A percentile compares a stretch with the other conserved stretches of the same genome.
phyloP scores from a whole-genome alignment of 148 eudicot species.

The Limonium bicolor region DNA sequence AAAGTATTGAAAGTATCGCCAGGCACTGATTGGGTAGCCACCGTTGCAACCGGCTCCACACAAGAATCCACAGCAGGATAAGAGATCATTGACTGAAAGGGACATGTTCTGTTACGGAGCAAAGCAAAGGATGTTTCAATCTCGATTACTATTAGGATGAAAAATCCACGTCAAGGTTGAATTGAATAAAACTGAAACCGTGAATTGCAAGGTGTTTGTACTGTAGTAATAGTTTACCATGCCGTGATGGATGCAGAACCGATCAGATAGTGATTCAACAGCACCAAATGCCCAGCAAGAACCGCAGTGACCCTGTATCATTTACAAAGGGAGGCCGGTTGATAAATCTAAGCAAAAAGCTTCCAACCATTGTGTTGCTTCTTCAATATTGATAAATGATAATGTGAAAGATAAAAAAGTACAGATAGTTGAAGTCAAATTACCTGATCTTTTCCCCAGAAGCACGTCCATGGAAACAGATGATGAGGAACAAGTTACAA shows the following conservation, averaged over 20 bases:
- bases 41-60: constrained; percentile 91
- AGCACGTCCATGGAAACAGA: constrained; percentile 7
- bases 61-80: constrained; percentile 90
- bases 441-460: constrained; percentile 42
- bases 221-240: constrained; percentile 24
- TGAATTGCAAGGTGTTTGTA: no score
- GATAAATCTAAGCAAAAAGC: no score
- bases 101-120: constrained; percentile 48
- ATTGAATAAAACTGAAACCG: no score
- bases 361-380: no score
- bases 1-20: constrained; percentile 59
- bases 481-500: neutral
- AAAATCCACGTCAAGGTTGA: neutral
- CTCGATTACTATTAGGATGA: neutral
- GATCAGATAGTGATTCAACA: constrained; percentile 79
- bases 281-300: constrained; percentile 99
- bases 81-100: constrained; percentile 80
- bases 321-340: neutral
- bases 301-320: constrained; percentile 87
- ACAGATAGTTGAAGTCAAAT: constrained; percentile 1
- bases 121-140: no score
- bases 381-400: no score
- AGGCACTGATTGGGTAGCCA: constrained; percentile 68
- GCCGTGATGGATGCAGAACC: constrained; percentile 70
- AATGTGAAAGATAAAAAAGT: neutral